Evolutionary conservation across 306 rosid species (phyloP), one percentile per base, ranked within the genome.

Genomic region (Castanopsis chinensis): DNA sequence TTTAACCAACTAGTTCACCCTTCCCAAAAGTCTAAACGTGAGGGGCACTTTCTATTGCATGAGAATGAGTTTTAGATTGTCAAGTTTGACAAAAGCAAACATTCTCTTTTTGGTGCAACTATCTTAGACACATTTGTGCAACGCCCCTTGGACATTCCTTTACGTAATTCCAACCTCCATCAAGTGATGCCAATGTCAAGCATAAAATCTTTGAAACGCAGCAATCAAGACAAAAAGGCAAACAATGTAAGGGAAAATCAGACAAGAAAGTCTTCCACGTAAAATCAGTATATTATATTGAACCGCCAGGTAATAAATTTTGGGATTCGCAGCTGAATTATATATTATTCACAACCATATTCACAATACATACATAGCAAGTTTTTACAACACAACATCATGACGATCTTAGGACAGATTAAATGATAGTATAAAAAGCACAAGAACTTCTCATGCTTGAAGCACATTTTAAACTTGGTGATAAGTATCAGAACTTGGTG

Each of bases 381-480:
- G 79, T 61, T 75, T 18, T 30, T 63, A 59, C 45, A 74, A 76
- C 33, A 57, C 72, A 79, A 76, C 55, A 23, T 56, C 20, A 56
- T 68, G 9, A 64, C 56, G 60, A 60, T 57, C 32, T 59, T 82
- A 53, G 60, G 72, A 45, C 54, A 76, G 75, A 65, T 13, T 72
- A 81, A 49, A 79, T 75, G 67, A 79, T 80, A 84, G 77, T 49
- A 54, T 73, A 71, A 77, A 71, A 73, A 71, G 13, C 78, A 84
- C 85, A 82, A 68, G 83, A 74, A 79, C 77, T 80, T 56, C 19
- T 71, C 64, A 59, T 57, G 54, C 82, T 80, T 49, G 55, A 77
- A 73, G 81, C 78, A 78, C 35, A 37, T 78, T 72, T 45, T 55
- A 45, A 52, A 71, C 68, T 73, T 81, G 73, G 87, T 67, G 53